Evolutionary conservation across 2,329 filamentous ascomycete species (phyloP), one percentile per base, ranked within the genome.

Genomic region (Trichoderma atroviride): DNA sequence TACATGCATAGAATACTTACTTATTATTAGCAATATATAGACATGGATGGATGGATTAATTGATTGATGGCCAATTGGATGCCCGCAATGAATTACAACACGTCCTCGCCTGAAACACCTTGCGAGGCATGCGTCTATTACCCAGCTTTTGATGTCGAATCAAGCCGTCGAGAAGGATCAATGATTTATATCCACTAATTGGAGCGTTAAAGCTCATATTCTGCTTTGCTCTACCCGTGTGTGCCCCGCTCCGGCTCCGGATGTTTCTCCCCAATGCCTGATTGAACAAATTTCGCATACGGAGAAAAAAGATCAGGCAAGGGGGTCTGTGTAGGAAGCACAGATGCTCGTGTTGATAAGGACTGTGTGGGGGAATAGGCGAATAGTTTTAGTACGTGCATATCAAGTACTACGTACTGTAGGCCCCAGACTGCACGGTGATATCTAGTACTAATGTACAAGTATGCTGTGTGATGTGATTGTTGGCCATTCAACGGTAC

Each of bases 41-140:
- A 19, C 31, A 35, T 14, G 33, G 11, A 9, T 37, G 4, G 19
- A 33, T 19, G 7, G 29, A 57, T 29, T 35, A 19, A 19, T 11
- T 22, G 40, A 43, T 5, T n/a, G 16, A 35, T n/a, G 11, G 37
- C 53, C 52, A 66, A 57, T 66, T 40, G 29, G 53, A 66, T 24
- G 53, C 5, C 13, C 24, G 37, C 14, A 29, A 57, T 58, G 53
- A 33, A 47, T 22, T 9, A 29, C 53, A 33, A 22, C 16, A 57
- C 24, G 24, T n/a, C 11, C 29, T 27, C 27, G 37, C 13, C 35
- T 50, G 37, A 55, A 66, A 56, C 52, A 40, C 52, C 10, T 56
- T 65, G 50, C 62, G 62, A 65, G 40, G 40, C 62, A 57, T 33
- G 63, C n/a, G 37, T 43, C 43, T 24, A 57, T 65, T 16, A 5